Conservation (phyloP, 75 land plant genomes). For the Pseudotsuga menziesii region DNA sequence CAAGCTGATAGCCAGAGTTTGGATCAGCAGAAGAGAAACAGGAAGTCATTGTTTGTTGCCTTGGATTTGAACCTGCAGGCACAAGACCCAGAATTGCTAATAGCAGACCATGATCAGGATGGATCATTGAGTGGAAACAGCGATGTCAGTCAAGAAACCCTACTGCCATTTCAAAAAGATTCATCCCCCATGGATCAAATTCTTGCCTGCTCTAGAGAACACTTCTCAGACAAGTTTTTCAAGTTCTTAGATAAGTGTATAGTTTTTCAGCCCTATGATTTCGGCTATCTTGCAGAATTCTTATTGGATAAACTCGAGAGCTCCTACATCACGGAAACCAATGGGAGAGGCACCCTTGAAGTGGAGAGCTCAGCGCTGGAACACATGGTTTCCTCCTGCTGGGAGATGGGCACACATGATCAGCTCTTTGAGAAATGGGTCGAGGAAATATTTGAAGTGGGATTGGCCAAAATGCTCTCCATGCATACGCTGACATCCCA, state of each 20-base stretch:
- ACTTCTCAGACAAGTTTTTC: background rate
- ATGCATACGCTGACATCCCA: background rate
- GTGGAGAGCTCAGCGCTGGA: background rate
- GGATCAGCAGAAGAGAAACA: background rate
- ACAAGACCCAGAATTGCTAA: background rate
- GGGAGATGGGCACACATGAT: background rate
- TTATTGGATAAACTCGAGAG: background rate
- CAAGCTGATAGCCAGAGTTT: background rate
- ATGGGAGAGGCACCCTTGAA: background rate
- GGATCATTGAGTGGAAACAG: background rate
- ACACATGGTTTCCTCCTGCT: background rate
- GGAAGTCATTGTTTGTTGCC: background rate
- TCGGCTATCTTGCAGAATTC: background rate
- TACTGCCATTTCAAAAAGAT: background rate
- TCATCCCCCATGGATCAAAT: background rate
- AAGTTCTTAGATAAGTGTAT: background rate
- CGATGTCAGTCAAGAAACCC: background rate
- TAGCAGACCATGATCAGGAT: background rate
- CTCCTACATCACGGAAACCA: background rate
- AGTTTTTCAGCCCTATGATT: background rate
- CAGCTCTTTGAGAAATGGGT: background rate
- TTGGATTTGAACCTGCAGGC: background rate
- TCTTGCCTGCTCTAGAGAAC: background rate
- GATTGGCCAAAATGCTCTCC: background rate
- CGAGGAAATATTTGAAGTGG: slow-evolving; percentile 1